Base-by-base conservation (phyloP, 2,329 filamentous ascomycete species). In the Lithohypha guttulata region DNA sequence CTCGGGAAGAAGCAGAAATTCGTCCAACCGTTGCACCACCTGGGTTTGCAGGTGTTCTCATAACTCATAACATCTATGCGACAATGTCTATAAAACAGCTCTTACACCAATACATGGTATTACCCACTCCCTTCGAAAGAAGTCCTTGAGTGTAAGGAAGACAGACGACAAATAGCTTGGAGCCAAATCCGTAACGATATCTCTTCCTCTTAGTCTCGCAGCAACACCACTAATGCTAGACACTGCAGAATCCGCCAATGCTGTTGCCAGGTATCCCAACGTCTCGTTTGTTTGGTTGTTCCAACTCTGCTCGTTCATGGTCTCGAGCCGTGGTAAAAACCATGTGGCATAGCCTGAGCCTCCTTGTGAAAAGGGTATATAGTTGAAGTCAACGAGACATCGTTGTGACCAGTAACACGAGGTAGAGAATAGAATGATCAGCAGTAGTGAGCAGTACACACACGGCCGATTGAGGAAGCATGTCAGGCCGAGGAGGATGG, bases 381-480 rank as follows among this genome's bases (percentile, higher is more conserved):
- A 33, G 20, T 19, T 73, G 54, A 95, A 82, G 66, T 96, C 89
- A 69, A 96, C 91, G 66, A 96, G 91, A 59, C 84, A 91, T 39
- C 79, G 77, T 58, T 87, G 82, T 50, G 81, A 83, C 84, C 84
- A 91, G 71, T 87, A 81, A 62, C 84, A 91, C 18, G 81, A 86
- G 18, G 86, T 93, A 50, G 87, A 74, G 68, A 95, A 93, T 52
- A 98, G 84, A 53, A 96, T 86, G 49, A 94, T 74, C 34, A 98
- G 84, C 39, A 98, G 81, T 46, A 95, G 79, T 45, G 86, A 94
- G 74, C 91, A 98, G 72, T 98, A 98, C 53, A 94, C 81, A 68
- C 91, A 98, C 39, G 91, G 91, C 40, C 89, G 80, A 65, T 95
- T 93, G 54, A 98, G 79, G 64, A 93, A 84, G 70, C 94, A 96